Conservation (phyloP, 2,329 filamentous ascomycete genomes). For the Calycina marina region DNA sequence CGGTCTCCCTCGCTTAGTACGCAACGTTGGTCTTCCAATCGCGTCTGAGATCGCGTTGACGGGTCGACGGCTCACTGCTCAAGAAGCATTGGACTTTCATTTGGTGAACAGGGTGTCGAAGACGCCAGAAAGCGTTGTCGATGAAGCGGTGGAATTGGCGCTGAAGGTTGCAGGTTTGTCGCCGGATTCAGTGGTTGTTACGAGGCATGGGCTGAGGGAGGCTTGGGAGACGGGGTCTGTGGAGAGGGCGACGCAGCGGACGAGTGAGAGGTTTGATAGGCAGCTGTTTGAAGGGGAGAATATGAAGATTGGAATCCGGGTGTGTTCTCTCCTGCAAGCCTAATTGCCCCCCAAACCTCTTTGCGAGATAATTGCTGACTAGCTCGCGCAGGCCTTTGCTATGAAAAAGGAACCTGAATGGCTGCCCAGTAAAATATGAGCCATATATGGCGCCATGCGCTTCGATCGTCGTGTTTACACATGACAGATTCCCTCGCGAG, state of each 20-base stretch:
- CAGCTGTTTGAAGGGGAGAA: constrained; percentile 52
- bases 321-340: no score
- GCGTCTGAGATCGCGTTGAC: constrained; percentile 58
- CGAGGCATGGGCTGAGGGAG: constrained; percentile 34
- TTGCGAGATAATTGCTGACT: no score
- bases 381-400: constrained; percentile 63
- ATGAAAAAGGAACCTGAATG: constrained; percentile 56
- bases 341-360: no score
- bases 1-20: constrained; percentile 50
- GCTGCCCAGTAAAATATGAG: constrained; percentile 45
- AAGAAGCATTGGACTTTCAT: constrained; percentile 45
- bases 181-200: constrained; percentile 62
- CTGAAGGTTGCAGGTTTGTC: constrained; percentile 45
- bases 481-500: no score
- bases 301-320: constrained; percentile 31
- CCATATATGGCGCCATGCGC: no score
- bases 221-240: constrained; percentile 54
- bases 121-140: constrained; percentile 29
- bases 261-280: constrained; percentile 37
- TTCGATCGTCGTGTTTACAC: no score
- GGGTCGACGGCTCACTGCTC: constrained; percentile 43
- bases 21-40: constrained; percentile 48
- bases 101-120: constrained; percentile 50
- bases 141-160: constrained; percentile 46
- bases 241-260: constrained; percentile 40